Evolutionary conservation across 768 basidiomycete genomes (phyloP).

Genomic region (Termitomyces sp.): DNA sequence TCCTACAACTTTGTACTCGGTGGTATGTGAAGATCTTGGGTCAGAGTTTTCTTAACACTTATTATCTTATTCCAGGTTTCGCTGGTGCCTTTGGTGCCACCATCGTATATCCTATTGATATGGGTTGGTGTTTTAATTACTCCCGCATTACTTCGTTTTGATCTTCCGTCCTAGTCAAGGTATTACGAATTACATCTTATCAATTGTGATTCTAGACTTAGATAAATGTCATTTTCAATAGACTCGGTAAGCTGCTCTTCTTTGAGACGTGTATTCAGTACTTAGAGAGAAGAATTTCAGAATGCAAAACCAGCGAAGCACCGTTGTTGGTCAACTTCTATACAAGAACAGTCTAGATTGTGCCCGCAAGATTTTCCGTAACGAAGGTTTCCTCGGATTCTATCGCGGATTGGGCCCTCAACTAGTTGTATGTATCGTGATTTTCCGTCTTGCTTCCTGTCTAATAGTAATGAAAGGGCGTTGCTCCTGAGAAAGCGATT

Average conservation of each 20-base stretch:
- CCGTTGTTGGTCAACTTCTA: constrained; percentile 93
- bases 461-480: constrained; percentile 54
- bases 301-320: constrained; percentile 97
- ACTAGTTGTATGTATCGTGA: constrained; percentile 61
- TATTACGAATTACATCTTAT: constrained; percentile 29
- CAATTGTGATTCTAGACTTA: neutral
- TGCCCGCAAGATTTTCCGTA: constrained; percentile 87
- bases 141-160: constrained; percentile 3
- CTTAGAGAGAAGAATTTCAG: constrained; percentile 34
- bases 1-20: constrained; percentile 88
- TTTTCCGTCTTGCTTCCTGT: neutral
- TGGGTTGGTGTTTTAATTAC: constrained; percentile 53
- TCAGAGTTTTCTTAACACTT: constrained; percentile 18
- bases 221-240: constrained; percentile 22
- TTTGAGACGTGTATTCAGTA: neutral
- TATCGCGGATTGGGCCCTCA: constrained; percentile 97
- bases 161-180: constrained; percentile 60
- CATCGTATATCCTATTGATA: constrained; percentile 96
- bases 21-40: constrained; percentile 38
- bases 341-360: constrained; percentile 98
- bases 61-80: constrained; percentile 49
- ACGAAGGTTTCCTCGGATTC: constrained; percentile 94
- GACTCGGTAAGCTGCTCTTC: constrained; percentile 51
- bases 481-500: constrained; percentile 97
- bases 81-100: constrained; percentile 95